Percentiles rank a stretch among this genome's conserved stretches.
Evolutionary conservation across 1,284 basidiomycete species (phyloP).

Genomic region (Tylopilus sp.): DNA sequence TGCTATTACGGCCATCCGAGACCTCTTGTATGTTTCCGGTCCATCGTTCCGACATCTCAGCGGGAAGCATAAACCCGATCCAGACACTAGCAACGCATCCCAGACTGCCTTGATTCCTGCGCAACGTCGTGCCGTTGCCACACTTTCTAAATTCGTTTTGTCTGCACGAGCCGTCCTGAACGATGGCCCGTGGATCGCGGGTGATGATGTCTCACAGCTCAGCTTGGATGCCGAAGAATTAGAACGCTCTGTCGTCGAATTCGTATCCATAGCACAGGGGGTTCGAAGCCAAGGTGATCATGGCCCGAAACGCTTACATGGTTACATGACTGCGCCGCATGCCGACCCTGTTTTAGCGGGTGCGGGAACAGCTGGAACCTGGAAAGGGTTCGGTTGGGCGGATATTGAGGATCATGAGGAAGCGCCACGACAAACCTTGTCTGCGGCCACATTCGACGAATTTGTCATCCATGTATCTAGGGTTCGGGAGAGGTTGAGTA

Average conservation of each 20-base stretch:
- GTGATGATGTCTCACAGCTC: conserved; percentile 37
- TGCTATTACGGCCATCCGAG: conserved; percentile 42
- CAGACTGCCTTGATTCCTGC: conserved; percentile 48
- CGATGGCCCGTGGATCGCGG: conserved; percentile 39
- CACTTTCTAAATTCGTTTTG: conserved; percentile 48
- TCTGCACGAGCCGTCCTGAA: conserved; percentile 47
- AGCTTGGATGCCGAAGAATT: conserved; percentile 41
- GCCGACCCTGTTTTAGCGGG: conserved; percentile 30
- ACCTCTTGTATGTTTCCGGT: conserved; percentile 48
- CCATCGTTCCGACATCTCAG: conserved; percentile 38
- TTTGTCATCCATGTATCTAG: conserved; percentile 28
- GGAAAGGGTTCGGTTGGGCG: conserved; percentile 48
- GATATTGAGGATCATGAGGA: conserved; percentile 45
- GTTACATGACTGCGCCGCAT: conserved; percentile 36
- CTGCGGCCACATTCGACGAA: conserved; percentile 32
- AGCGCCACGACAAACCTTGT: conserved; percentile 41
- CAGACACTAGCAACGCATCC: conserved; percentile 38
- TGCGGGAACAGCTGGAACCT: conserved; percentile 44
- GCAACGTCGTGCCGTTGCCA: conserved; percentile 47
- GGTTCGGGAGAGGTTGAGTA: conserved; percentile 31
- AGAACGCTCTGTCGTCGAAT: conserved; percentile 41
- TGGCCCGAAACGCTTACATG: conserved; percentile 35
- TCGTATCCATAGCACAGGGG: conserved; percentile 41
- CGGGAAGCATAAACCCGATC: conserved; percentile 26
- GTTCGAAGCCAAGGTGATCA: conserved; percentile 37